A percentile compares a stretch with the other conserved stretches of the same genome.
These are phyloP conservation scores for Kwoniella sp. DNA, from an alignment of 768 basidiomycete species.

Conservation along the genomic window DNA sequence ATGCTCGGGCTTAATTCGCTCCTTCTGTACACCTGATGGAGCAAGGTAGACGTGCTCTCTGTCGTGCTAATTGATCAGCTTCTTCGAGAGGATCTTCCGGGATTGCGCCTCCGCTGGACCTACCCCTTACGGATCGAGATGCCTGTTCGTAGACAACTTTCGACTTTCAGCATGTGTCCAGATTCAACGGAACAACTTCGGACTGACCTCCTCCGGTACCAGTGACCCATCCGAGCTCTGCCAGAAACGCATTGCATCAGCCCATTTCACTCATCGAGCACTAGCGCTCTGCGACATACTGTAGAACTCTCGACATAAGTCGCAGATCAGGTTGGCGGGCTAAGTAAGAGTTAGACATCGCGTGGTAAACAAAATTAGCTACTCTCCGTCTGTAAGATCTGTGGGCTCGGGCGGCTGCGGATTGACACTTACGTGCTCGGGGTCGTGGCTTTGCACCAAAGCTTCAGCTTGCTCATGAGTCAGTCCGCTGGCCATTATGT, in stretches of 20 bases:
- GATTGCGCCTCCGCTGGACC: conserved; percentile 33
- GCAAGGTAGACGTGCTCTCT: conserved; percentile 82
- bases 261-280: neutral
- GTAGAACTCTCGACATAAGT: conserved; percentile 81
- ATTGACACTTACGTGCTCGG: conserved; percentile 58
- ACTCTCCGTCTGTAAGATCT: neutral
- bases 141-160: conserved; percentile 60
- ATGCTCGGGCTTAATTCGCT: conserved; percentile 76
- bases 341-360: conserved; percentile 28
- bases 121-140: conserved; percentile 74
- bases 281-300: conserved; percentile 44
- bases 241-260: conserved; percentile 4
- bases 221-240: conserved; percentile 81
- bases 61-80: neutral
- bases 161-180: conserved; percentile 16
- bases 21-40: conserved; percentile 88
- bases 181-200: neutral
- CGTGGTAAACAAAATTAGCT: conserved; percentile 13
- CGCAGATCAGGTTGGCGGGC: conserved; percentile 88
- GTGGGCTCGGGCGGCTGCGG: no score
- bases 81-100: neutral
- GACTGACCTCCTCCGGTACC: conserved; percentile 68
- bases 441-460: conserved; percentile 52
- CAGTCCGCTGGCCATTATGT: conserved; percentile 16
- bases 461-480: conserved; percentile 38